These are phyloP conservation scores for Saccharum officinarum DNA, from an alignment of 176 grass and related monocot genomes.

Conservation along the genomic window DNA sequence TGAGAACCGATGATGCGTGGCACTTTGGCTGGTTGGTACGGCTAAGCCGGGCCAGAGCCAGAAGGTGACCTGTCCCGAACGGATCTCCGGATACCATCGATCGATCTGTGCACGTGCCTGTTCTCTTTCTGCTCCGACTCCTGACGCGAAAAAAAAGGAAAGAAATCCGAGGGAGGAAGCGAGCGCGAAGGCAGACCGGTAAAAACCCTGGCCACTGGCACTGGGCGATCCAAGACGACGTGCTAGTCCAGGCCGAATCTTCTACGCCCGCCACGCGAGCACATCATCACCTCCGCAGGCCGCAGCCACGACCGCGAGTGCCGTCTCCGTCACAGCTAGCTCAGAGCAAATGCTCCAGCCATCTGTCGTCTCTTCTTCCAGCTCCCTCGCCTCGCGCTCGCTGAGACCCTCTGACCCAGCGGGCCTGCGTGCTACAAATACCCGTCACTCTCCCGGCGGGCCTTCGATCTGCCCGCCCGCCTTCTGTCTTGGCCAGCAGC, in stretches of 20 bases:
- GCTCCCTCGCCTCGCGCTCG: neutral
- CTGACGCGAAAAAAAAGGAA: too few species aligned
- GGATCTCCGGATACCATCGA: too few species aligned
- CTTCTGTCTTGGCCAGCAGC: neutral
- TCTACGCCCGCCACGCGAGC: constrained; percentile 31
- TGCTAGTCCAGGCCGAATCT: neutral
- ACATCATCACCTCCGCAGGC: neutral
- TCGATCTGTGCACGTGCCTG: too few species aligned
- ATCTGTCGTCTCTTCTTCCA: neutral
- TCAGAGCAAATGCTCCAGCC: neutral
- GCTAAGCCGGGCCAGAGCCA: too few species aligned
- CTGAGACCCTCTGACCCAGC: neutral
- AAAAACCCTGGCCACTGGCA: neutral
- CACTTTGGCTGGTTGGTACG: too few species aligned
- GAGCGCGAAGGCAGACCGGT: too few species aligned
- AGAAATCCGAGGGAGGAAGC: too few species aligned
- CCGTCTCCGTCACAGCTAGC: constrained; percentile 33
- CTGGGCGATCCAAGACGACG: too few species aligned
- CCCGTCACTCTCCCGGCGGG: neutral
- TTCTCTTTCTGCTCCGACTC: too few species aligned
- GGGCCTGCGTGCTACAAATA: neutral
- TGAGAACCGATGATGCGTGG: too few species aligned
- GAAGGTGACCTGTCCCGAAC: too few species aligned
- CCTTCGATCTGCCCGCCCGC: neutral
- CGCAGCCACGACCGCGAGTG: neutral